These are phyloP conservation scores for Capsicum pubescens DNA, from an alignment of 257 asterid genomes.

Conservation along the genomic window DNA sequence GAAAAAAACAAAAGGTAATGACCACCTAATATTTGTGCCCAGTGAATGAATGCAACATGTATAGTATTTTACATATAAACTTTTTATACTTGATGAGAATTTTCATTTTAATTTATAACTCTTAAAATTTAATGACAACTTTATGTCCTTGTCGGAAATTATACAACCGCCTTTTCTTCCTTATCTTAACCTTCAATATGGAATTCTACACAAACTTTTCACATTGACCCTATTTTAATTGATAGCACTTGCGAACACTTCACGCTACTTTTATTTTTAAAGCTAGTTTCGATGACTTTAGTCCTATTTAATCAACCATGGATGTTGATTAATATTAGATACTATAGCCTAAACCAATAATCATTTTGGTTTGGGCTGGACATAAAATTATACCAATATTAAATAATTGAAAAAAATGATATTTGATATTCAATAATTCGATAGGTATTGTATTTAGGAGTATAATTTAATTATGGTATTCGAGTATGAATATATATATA, in stretches of 20 bases:
- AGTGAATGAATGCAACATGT: not conserved
- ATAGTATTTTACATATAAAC: not conserved
- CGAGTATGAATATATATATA: no score
- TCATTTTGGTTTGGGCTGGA: not conserved
- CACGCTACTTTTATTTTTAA: not conserved
- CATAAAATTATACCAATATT: no score
- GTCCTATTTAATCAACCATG: not conserved
- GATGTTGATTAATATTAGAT: not conserved
- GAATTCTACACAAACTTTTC: not conserved
- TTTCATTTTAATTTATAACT: not conserved
- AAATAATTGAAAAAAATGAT: no score
- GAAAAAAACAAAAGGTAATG: no score
- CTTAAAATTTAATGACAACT: not conserved
- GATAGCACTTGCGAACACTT: not conserved
- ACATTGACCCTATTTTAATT: conserved; percentile 8
- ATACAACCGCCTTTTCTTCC: not conserved
- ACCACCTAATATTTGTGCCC: not conserved
- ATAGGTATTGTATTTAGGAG: no score
- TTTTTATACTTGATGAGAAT: not conserved
- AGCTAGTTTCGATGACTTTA: not conserved
- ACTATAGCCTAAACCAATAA: not conserved
- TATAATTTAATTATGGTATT: no score
- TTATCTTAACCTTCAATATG: not conserved
- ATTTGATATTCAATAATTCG: no score
- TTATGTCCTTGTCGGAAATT: not conserved